A percentile compares a stretch with the other conserved stretches of the same genome.
phyloP scores from a whole-genome alignment of 805 yeast genomes.

The Nakazawaea siamensis region DNA sequence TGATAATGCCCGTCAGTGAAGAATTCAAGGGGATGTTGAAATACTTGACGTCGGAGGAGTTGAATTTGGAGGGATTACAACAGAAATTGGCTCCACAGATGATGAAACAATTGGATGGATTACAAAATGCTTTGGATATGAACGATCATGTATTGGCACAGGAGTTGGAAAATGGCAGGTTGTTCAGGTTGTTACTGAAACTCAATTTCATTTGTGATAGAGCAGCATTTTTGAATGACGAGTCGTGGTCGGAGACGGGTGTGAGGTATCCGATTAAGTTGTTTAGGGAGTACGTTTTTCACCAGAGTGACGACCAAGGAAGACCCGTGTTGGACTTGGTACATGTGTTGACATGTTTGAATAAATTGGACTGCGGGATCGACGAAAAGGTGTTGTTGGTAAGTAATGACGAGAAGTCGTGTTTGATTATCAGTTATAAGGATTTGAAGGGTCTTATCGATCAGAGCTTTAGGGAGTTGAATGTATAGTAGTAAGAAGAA shows the following conservation, averaged over 20 bases:
- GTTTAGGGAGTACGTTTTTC: constrained; percentile 81
- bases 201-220: constrained; percentile 71
- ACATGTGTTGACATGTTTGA: constrained; percentile 69
- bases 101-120: constrained; percentile 37
- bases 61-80: constrained; percentile 24
- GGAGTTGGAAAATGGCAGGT: constrained; percentile 83
- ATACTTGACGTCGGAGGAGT: constrained; percentile 20
- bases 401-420: constrained; percentile 76
- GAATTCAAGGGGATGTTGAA: constrained; percentile 35
- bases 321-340: constrained; percentile 74
- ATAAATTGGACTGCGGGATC: constrained; percentile 87
- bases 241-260: constrained; percentile 68
- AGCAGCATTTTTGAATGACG: constrained; percentile 52
- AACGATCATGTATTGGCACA: constrained; percentile 52
- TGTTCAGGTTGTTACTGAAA: constrained; percentile 77
- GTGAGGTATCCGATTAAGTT: constrained; percentile 63
- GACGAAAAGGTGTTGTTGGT: constrained; percentile 78
- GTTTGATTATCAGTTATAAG: constrained; percentile 78
- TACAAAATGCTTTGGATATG: constrained; percentile 46
- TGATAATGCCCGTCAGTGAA: constrained; percentile 29
- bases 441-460: constrained; percentile 72
- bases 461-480: constrained; percentile 50
- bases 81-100: constrained; percentile 35
- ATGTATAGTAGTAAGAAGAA: no score
- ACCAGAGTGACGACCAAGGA: constrained; percentile 72